These are phyloP conservation scores for Crucihimalaya himalaica DNA, from an alignment of 345 rosid species.

Conservation along the genomic window DNA sequence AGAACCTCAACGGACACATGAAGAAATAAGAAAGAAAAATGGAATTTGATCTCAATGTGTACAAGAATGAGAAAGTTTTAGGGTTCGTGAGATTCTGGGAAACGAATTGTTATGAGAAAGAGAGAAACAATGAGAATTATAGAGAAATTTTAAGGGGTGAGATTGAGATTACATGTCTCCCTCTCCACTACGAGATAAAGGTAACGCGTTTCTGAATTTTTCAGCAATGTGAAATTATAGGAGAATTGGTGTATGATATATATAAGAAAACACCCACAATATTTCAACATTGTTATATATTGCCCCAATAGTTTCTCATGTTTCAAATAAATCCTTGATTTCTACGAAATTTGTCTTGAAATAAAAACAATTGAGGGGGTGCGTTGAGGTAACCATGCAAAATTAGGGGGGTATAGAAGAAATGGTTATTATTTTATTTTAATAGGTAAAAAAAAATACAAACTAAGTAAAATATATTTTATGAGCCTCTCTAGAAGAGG, in stretches of 20 bases:
- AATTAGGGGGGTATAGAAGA: neutral
- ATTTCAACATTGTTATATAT: neutral
- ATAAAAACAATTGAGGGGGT: neutral
- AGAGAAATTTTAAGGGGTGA: neutral
- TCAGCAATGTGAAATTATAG: conserved; percentile 10
- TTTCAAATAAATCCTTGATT: neutral
- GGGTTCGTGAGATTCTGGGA: conserved; percentile 26
- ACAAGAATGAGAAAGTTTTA: neutral
- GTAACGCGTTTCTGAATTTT: conserved; percentile 33
- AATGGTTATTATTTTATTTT: neutral
- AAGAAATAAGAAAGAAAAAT: neutral
- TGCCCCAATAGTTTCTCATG: neutral
- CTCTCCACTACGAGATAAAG: conserved; percentile 12
- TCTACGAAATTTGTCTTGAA: neutral
- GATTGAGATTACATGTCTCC: conserved; percentile 20
- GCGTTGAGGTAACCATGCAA: neutral
- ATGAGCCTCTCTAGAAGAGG: conserved; percentile 19
- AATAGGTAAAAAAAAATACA: neutral
- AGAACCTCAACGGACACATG: conserved; percentile 83
- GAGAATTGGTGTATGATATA: too few relatives aligned
- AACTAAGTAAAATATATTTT: neutral
- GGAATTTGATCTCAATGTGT: conserved; percentile 17
- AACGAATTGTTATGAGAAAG: conserved; percentile 2
- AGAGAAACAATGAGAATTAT: neutral
- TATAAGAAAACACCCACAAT: too few relatives aligned